These are phyloP conservation scores for Acacia crassicarpa DNA, from an alignment of 306 rosid genomes.

Conservation along the genomic window DNA sequence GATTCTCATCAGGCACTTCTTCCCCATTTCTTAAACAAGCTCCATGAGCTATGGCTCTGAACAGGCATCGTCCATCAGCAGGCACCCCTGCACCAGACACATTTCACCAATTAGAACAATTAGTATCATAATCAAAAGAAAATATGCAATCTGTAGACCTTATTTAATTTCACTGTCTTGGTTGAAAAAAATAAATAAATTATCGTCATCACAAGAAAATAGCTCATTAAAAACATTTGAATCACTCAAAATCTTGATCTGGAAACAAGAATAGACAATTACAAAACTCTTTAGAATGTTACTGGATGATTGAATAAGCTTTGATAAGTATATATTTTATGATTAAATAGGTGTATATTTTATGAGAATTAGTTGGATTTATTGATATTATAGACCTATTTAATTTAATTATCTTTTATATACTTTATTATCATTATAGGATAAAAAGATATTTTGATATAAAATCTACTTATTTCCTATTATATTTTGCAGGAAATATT, in stretches of 20 bases:
- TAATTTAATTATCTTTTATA: no score
- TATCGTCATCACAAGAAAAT: conserved; percentile 11
- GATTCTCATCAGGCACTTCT: conserved; percentile 83
- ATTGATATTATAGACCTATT: no score
- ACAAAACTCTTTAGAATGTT: not conserved
- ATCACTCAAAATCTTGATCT: not conserved
- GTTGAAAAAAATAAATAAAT: no score
- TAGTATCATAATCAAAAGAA: not conserved
- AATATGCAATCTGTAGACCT: no score
- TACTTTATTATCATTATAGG: no score
- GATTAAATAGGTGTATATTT: no score
- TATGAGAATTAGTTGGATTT: no score
- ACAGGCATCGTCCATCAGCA: conserved; percentile 91
- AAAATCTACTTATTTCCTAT: no score
- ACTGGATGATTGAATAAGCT: not conserved
- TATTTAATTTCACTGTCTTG: no score
- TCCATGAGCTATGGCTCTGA: conserved; percentile 89
- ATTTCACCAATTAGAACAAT: not conserved
- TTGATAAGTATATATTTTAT: no score
- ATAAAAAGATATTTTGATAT: no score
- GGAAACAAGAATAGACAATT: not conserved
- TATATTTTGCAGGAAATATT: no score
- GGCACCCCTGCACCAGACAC: conserved; percentile 57
- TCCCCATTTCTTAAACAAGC: conserved; percentile 82
- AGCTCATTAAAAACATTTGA: not conserved